Evolutionary conservation across 2,329 filamentous ascomycete species (phyloP), one percentile per base, ranked within the genome.

Genomic region (Ophiocordyceps camponoti-rufipedis): DNA sequence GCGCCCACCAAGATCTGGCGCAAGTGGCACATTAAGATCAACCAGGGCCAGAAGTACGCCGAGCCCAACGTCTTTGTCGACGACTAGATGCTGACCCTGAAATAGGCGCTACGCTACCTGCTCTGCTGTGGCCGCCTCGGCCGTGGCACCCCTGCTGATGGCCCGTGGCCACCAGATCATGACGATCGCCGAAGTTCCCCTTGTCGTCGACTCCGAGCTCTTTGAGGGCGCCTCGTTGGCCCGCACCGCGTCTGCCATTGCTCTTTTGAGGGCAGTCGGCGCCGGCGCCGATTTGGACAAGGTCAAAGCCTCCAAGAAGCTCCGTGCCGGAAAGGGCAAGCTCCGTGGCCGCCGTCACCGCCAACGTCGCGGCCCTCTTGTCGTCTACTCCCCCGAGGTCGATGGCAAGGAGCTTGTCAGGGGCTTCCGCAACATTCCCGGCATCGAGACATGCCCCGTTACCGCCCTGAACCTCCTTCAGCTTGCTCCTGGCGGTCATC

Each of bases 21-120:
- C 70, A 95, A 94, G 78, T 98, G 91, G 93, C 91, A 98, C 79
- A 79, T 95, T 78, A 96, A 96, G 87, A 80, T 98, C 80, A 94
- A 94, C 80, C 80, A 93, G 71, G 84, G 84, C 70, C 91, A 98
- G 80, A 94, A 91, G 85, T 87, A 67, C 70, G 78, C 68, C 29
- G 46, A 42, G 23, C 41, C 7, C n/a, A 33, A 39, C 38, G 3
- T 28, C 6, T 4, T 14, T 35, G 19, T n/a, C 28, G 28, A 33
- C 41, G 44, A 42, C 31, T 35, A 44, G 18, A 32, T 41, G 47
- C 53, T 58, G 52, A 58, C 50, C 44, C 53, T 18, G 8, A 59
- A 10, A 50, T 48, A 87, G 83, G 78, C 91, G 91, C 62, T 98
- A 95, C 70, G 91, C 91, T 71, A 94, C 87, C 63, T 86, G 86